Evolutionary conservation across 371 early-diverging fungal species (phyloP).

Genomic region (Sanchytrium tribonematis): DNA sequence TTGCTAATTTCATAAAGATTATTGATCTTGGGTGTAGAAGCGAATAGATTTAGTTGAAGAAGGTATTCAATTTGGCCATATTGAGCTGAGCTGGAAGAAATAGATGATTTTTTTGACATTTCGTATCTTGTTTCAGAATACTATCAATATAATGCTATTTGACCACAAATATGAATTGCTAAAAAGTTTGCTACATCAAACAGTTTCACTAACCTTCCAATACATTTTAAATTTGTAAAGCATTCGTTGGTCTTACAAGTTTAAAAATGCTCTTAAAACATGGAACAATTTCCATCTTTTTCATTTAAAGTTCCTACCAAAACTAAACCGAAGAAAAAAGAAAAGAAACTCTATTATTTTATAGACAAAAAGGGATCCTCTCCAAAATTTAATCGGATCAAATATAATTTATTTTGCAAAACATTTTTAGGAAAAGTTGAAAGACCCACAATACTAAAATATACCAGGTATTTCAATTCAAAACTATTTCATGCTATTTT

Average conservation of each 20-base stretch:
- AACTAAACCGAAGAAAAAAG: not conserved
- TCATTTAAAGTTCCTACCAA: not conserved
- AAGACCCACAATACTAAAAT: not conserved
- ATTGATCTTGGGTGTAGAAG: conserved; percentile 19
- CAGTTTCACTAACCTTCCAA: too few species aligned
- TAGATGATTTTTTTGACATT: not conserved
- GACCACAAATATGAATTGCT: too few species aligned
- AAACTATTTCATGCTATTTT: not conserved
- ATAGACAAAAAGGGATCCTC: not conserved
- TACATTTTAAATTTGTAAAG: too few species aligned
- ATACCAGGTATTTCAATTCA: not conserved
- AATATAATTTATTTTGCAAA: not conserved
- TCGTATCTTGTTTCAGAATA: too few species aligned
- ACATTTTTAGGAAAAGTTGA: not conserved
- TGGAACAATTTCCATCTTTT: not conserved
- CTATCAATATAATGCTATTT: too few species aligned
- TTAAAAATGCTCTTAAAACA: too few species aligned
- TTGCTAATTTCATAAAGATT: conserved; percentile 17
- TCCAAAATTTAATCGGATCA: not conserved
- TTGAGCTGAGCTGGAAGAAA: conserved; percentile 5
- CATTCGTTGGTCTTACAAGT: too few species aligned
- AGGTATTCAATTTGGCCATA: conserved; percentile 20
- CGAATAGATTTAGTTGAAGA: conserved; percentile 17
- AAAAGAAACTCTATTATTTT: not conserved
- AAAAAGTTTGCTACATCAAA: too few species aligned